Conservation (phyloP, 2,329 filamentous ascomycete species). For the Verticillium alfalfae region DNA sequence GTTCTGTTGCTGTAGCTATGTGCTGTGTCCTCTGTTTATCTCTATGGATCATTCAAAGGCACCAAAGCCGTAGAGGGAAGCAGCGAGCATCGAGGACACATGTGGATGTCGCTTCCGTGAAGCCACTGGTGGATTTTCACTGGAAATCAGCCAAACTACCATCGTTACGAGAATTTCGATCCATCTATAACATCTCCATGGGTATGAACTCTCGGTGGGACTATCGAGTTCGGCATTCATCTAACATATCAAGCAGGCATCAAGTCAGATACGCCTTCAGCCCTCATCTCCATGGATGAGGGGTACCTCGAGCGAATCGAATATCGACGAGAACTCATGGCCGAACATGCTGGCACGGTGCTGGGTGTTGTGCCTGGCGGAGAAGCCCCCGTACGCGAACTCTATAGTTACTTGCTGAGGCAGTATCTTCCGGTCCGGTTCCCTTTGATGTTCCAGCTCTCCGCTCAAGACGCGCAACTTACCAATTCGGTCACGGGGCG, state of each 20-base stretch:
- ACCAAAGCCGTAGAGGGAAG: neutral
- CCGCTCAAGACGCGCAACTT: neutral
- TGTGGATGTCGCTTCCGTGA: slow-evolving; percentile 8
- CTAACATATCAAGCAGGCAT: slow-evolving; percentile 27
- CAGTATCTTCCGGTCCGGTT: slow-evolving; percentile 43
- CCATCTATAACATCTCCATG: slow-evolving; percentile 50
- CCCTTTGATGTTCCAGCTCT: slow-evolving; percentile 32
- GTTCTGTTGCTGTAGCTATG: neutral
- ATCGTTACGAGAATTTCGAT: slow-evolving; percentile 43
- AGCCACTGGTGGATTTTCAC: slow-evolving; percentile 26
- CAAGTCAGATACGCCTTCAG: slow-evolving; percentile 33
- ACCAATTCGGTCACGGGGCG: slow-evolving; percentile 31
- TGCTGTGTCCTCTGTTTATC: neutral
- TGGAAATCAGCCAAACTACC: slow-evolving; percentile 31
- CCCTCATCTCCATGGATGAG: slow-evolving; percentile 47
- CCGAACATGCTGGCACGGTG: slow-evolving; percentile 29
- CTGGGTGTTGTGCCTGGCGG: slow-evolving; percentile 35
- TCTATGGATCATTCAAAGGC: neutral
- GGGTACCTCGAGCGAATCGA: slow-evolving; percentile 41
- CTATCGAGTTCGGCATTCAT: neutral
- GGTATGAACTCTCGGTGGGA: slow-evolving; percentile 22
- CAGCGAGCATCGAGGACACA: neutral
- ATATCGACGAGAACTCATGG: slow-evolving; percentile 30
- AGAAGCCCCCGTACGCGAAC: slow-evolving; percentile 35
- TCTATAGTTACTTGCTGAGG: slow-evolving; percentile 40